Conservation (phyloP, 805 yeast genomes). For the Teunomyces lycoperdinae region DNA sequence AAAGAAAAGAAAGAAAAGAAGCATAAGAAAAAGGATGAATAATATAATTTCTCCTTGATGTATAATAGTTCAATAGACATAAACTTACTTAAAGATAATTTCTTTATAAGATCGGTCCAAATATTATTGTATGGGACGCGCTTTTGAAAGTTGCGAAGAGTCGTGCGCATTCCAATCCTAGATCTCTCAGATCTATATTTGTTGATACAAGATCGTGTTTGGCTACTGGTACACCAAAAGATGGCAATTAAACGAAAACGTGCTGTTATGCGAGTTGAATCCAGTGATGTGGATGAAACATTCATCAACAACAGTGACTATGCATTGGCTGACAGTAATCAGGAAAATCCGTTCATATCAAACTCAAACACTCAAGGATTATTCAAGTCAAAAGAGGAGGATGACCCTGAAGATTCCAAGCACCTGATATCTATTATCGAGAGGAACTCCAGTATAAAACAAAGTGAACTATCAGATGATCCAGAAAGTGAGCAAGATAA, state of each 20-base stretch:
- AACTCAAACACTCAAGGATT: background rate
- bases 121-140: background rate
- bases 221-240: background rate
- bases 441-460: background rate
- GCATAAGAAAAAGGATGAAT: constrained; percentile 12
- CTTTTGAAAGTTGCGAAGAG: background rate
- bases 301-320: constrained; percentile 43
- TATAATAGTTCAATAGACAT: constrained; percentile 6
- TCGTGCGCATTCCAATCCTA: background rate
- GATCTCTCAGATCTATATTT: background rate
- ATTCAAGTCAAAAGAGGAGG: background rate
- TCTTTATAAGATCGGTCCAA: too few relatives aligned
- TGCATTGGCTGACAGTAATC: constrained; percentile 5
- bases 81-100: background rate
- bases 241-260: constrained; percentile 11
- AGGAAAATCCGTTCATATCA: constrained; percentile 5
- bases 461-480: background rate
- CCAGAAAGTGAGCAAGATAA: background rate
- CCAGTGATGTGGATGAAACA: constrained; percentile 23
- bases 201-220: background rate
- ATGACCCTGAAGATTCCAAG: background rate
- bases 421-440: background rate
- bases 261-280: constrained; percentile 9
- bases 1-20: constrained; percentile 26
- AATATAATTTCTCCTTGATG: background rate